Conservation (phyloP, 1,139 yeast species). For the Scheffersomyces quercinus region DNA sequence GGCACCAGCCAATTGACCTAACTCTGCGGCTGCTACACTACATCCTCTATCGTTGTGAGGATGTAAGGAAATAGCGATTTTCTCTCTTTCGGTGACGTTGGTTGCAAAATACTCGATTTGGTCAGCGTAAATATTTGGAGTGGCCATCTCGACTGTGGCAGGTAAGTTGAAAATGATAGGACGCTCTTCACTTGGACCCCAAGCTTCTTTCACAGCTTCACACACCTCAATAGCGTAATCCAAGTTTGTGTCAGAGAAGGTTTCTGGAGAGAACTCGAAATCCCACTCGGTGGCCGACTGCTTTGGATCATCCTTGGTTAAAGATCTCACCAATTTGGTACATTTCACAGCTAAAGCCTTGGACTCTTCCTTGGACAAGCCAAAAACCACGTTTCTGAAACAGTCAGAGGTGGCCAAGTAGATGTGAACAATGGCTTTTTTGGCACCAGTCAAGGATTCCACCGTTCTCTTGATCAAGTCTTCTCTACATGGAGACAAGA, state of each 20-base stretch:
- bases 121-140: conserved; percentile 95
- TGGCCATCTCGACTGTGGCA: conserved; percentile 95
- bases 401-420: conserved; percentile 91
- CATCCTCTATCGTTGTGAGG: conserved; percentile 98
- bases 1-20: conserved; percentile 93
- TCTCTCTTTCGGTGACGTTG: conserved; percentile 79
- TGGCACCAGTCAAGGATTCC: conserved; percentile 86
- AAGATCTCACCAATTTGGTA: conserved; percentile 72
- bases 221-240: conserved; percentile 84
- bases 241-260: conserved; percentile 85
- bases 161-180: conserved; percentile 96
- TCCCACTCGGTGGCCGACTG: conserved; percentile 79
- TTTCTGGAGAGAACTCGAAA: conserved; percentile 93
- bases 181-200: conserved; percentile 82
- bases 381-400: conserved; percentile 89
- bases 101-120: conserved; percentile 89
- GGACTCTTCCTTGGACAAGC: conserved; percentile 79
- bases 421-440: conserved; percentile 84
- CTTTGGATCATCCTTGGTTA: conserved; percentile 86
- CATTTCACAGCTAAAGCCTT: conserved; percentile 79
- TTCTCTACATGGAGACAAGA: conserved; percentile 88
- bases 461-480: conserved; percentile 87
- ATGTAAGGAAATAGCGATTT: conserved; percentile 85
- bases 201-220: conserved; percentile 92
- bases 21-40: conserved; percentile 96